phyloP scores from a whole-genome alignment of 1,139 yeast genomes.

The Blastobotrys indianensis region DNA sequence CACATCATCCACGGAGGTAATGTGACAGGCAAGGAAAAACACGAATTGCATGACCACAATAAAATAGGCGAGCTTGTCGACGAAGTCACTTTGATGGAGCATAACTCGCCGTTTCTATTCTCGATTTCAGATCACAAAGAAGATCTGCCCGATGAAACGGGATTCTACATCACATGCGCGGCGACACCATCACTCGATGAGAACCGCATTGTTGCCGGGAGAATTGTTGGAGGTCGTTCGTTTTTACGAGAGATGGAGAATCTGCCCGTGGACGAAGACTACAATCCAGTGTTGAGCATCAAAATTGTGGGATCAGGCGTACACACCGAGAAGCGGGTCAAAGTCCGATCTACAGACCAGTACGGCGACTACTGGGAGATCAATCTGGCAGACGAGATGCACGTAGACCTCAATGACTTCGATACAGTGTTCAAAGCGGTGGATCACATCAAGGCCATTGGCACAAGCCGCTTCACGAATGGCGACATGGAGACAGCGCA shows the following conservation, averaged over 20 bases:
- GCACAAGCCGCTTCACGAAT: slow-evolving; percentile 65
- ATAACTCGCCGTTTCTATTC: slow-evolving; percentile 77
- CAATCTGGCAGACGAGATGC: slow-evolving; percentile 64
- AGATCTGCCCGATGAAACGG: slow-evolving; percentile 78
- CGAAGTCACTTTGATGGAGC: slow-evolving; percentile 72
- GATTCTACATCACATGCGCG: slow-evolving; percentile 74
- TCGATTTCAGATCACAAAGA: slow-evolving; percentile 85
- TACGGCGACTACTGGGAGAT: slow-evolving; percentile 82
- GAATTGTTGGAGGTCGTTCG: slow-evolving; percentile 73
- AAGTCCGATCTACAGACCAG: slow-evolving; percentile 48
- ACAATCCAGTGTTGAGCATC: slow-evolving; percentile 60
- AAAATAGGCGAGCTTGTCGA: slow-evolving; percentile 90
- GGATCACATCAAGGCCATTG: slow-evolving; percentile 63
- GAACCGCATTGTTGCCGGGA: slow-evolving; percentile 91
- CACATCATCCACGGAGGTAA: slow-evolving; percentile 63
- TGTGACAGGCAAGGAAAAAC: slow-evolving; percentile 76
- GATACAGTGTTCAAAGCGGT: slow-evolving; percentile 65
- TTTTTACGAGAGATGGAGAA: slow-evolving; percentile 70
- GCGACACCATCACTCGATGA: slow-evolving; percentile 79
- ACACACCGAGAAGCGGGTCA: slow-evolving; percentile 49
- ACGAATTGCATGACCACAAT: slow-evolving; percentile 93
- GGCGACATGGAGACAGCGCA: slow-evolving; percentile 53
- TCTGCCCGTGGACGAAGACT: slow-evolving; percentile 57
- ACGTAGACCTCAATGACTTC: slow-evolving; percentile 53
- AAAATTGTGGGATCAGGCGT: slow-evolving; percentile 70